Evolutionary conservation across 208 protist genomes (phyloP), one percentile per base, ranked within the genome.

Genomic region (Herpetomonas samuelpessoai): DNA sequence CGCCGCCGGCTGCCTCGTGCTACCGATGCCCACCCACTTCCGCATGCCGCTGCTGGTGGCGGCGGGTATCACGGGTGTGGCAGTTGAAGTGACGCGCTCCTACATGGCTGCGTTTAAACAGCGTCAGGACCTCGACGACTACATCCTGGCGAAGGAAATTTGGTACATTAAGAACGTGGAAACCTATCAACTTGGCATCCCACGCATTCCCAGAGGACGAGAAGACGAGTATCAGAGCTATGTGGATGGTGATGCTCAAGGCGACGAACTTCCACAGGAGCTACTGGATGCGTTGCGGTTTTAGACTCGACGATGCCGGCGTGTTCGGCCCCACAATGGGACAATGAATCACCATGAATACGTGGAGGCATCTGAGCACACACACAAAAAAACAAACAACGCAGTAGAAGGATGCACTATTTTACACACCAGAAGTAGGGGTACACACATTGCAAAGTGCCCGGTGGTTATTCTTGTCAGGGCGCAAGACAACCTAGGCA

Each of bases 131-230:
- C 57, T 92, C 38, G 89, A 95, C 58, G 89, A 95, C 60, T 95
- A 84, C 53, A 72, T 95, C 41, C 60, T 95, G 1, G 74, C 83
- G 0, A 95, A 95, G 71, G 85, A 95, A 48, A 85, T 95, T 46
- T 95, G 89, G 89, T 92, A 95, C 53, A 93, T 95, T 3, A 95
- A 95, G 46, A 95, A 95, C 45, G 79, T 95, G 21, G 85, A 95
- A 52, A 87, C 89, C 14, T 93, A 93, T 49, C 86, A 95, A 64
- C 71, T 95, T 2, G 81, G 74, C 21, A 59, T 95, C 18, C 85
- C 86, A 0, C 79, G 82, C 38, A 95, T 95, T 2, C 83, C 83
- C 10, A 76, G 74, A n/a, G 83, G 83, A 1, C 57, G 82, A 3
- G 87, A 94, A 67, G 39, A 57, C 21, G 83, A 91, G 59, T 91